phyloP scores from a whole-genome alignment of 768 basidiomycete species.

The Antrodiella citrinella region DNA sequence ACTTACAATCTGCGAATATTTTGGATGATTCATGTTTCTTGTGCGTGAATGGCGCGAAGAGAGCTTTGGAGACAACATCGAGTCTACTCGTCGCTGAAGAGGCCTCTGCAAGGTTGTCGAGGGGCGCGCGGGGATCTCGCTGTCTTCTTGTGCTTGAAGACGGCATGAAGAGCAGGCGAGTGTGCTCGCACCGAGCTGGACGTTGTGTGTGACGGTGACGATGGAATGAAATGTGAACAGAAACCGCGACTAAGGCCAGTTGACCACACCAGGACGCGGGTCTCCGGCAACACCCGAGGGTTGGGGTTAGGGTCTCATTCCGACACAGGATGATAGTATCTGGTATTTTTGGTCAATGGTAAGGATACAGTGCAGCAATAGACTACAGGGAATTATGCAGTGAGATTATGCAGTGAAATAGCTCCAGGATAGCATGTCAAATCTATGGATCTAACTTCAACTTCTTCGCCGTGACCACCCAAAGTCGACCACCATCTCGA shows the following conservation, averaged over 20 bases:
- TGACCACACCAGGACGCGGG: not conserved
- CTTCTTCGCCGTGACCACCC: constrained; percentile 41
- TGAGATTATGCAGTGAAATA: no score
- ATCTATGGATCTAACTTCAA: not conserved
- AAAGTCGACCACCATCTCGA: constrained; percentile 69
- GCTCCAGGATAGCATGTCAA: not conserved
- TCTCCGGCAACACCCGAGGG: not conserved
- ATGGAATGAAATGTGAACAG: not conserved
- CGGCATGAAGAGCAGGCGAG: constrained; percentile 1
- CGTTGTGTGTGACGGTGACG: not conserved
- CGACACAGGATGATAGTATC: not conserved
- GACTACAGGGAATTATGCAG: not conserved
- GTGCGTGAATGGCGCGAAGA: constrained; percentile 58
- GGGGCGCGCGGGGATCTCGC: constrained; percentile 31
- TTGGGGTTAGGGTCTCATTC: not conserved
- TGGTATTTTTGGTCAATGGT: not conserved
- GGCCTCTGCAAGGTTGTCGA: constrained; percentile 27
- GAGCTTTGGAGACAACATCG: constrained; percentile 57
- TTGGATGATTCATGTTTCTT: constrained; percentile 62
- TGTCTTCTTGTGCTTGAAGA: constrained; percentile 23
- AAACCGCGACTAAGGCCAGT: not conserved
- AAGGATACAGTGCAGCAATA: not conserved
- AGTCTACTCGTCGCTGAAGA: constrained; percentile 32
- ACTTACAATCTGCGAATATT: constrained; percentile 71
- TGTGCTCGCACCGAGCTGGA: not conserved